These are phyloP conservation scores for Penicillium sp. DNA, from an alignment of 2,329 filamentous ascomycete species.

Conservation along the genomic window DNA sequence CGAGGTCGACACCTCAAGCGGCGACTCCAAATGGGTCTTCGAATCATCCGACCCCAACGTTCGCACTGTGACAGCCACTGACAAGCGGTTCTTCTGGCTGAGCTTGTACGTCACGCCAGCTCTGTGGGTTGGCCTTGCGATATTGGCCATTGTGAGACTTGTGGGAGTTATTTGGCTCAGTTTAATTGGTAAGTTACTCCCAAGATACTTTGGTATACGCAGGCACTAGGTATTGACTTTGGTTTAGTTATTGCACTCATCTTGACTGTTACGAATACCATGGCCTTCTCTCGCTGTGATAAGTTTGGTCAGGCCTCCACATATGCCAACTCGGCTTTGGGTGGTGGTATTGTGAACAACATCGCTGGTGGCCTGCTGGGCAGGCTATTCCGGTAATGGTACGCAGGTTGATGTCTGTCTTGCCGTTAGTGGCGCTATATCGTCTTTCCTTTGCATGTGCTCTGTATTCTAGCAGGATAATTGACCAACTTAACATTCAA, in stretches of 20 bases:
- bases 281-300: slow-evolving; percentile 52
- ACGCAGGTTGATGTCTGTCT: neutral
- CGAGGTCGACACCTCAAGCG: slow-evolving; percentile 48
- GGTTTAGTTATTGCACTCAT: slow-evolving; percentile 47
- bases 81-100: slow-evolving; percentile 53
- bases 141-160: slow-evolving; percentile 47
- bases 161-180: slow-evolving; percentile 51
- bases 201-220: neutral
- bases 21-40: slow-evolving; percentile 52
- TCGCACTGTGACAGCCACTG: slow-evolving; percentile 46
- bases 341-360: slow-evolving; percentile 54
- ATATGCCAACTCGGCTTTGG: slow-evolving; percentile 55
- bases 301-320: slow-evolving; percentile 57
- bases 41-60: slow-evolving; percentile 47
- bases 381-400: slow-evolving; percentile 49
- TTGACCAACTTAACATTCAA: slow-evolving; percentile 6
- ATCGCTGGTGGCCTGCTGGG: slow-evolving; percentile 55
- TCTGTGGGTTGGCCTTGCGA: slow-evolving; percentile 48
- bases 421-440: neutral
- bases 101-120: slow-evolving; percentile 49
- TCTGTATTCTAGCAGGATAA: slow-evolving; percentile 8
- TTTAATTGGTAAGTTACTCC: slow-evolving; percentile 45
- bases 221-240: neutral
- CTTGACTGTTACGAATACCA: slow-evolving; percentile 51
- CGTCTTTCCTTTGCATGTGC: neutral